A percentile compares a stretch with the other conserved stretches of the same genome.
These are phyloP conservation scores for Aspergillus baeticus DNA, from an alignment of 495 filamentous ascomycete genomes.

Conservation along the genomic window DNA sequence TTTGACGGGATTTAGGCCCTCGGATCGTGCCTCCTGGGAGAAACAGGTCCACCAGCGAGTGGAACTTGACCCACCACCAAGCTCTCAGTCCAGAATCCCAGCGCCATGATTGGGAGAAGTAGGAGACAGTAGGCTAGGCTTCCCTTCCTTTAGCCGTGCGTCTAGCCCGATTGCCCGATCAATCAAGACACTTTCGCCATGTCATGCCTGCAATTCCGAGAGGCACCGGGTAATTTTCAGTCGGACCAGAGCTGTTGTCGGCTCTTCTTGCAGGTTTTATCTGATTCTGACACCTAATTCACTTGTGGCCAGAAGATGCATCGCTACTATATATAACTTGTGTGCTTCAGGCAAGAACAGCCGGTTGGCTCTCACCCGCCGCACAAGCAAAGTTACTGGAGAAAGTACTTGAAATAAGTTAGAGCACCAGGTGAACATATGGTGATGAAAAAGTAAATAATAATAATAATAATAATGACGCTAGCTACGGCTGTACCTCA, in stretches of 20 bases:
- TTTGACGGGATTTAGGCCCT: too few relatives aligned
- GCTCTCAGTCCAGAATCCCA: too few relatives aligned
- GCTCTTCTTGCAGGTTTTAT: neutral
- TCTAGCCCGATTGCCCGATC: too few relatives aligned
- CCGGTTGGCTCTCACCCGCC: neutral
- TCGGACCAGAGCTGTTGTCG: neutral
- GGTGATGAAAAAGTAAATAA: slow-evolving; percentile 4
- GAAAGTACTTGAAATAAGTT: neutral
- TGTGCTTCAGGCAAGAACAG: neutral
- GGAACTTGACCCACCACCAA: too few relatives aligned
- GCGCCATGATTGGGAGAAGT: too few relatives aligned
- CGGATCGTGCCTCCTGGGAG: too few relatives aligned
- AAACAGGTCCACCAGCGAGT: too few relatives aligned
- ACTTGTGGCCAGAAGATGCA: neutral
- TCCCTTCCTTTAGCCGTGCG: too few relatives aligned
- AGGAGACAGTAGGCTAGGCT: too few relatives aligned
- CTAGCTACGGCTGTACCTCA: neutral
- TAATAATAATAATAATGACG: slow-evolving; percentile 11
- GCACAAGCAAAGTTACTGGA: neutral
- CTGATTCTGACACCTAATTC: neutral
- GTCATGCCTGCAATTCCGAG: neutral
- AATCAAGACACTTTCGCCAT: too few relatives aligned
- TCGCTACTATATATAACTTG: slow-evolving; percentile 1
- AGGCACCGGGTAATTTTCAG: neutral
- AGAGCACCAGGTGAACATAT: neutral